Evolutionary conservation across 192 early-diverging fungal species (phyloP), one percentile per base, ranked within the genome.

Genomic region (Coemansia erecta): DNA sequence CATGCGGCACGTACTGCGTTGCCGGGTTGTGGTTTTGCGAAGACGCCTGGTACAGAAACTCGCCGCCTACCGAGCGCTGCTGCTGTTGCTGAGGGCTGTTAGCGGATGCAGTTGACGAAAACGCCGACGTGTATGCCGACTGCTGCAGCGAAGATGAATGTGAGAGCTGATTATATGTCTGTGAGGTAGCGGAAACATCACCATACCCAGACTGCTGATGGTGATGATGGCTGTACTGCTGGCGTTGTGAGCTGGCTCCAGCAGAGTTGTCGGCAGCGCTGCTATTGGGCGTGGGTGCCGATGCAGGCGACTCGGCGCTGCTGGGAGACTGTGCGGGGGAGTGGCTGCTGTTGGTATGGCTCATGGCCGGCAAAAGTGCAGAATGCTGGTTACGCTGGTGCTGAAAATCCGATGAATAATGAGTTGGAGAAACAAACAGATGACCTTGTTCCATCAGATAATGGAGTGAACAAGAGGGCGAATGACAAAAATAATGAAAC

Each of bases 1-100:
- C 76, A 52, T 79, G 76, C 61, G 70, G 44, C 64, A 53, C 66
- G 65, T 79, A 79, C 76, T 79, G 76, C 23, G 76, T 58, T 42
- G 76, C 35, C 41, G 58, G n/a, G 18, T 57, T 44, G 45, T 71
- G 64, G 39, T 47, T 53, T 40, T 77, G 73, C 13, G 66, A 53
- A 17, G 63, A 47, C 5, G 58, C 49, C 59, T 78, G 75, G 37
- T 78, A 78, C 21, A 56, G 41, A 58, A 73, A 45, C 8, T 37
- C 35, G 35, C 35, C 35, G 2, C 35, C 35, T 37, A 11, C 1
- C 3, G 35, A 11, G 35, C 35, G 35, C 35, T 37, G 56, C 19
- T 48, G 73, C 51, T 59, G 28, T 33, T 12, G 55, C 64, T 63
- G 68, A 4, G 73, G 54, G 4, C 33, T 54, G 5, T 58, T 56